Evolutionary conservation across 148 eudicot genomes (phyloP).

Genomic region (Linanthus parryae): DNA sequence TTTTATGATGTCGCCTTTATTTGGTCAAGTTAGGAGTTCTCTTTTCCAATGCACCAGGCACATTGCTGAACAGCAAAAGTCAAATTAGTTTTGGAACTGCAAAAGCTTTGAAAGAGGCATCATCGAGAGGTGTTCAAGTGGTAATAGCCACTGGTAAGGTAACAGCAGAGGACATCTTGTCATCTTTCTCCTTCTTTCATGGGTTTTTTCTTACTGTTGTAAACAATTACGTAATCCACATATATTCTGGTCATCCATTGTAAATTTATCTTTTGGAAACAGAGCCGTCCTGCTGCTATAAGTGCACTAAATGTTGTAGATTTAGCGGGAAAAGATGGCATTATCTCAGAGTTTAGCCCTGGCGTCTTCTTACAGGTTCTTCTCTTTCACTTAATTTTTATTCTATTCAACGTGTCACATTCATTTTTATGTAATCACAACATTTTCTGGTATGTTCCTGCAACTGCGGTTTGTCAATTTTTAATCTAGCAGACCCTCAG

Average conservation of each 20-base stretch:
- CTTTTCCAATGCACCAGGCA: conserved; percentile 32
- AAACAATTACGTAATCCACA: conserved; percentile 1
- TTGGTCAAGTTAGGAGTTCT: not conserved
- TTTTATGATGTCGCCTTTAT: not conserved
- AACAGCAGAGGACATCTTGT: conserved; percentile 14
- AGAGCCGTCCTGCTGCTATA: conserved; percentile 83
- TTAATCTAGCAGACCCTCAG: too few species aligned
- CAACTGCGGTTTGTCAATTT: not conserved
- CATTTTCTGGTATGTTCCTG: not conserved
- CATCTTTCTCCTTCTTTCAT: conserved; percentile 2
- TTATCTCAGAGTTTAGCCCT: conserved; percentile 68
- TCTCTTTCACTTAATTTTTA: conserved; percentile 4
- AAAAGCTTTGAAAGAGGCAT: conserved; percentile 78
- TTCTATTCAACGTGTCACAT: not conserved
- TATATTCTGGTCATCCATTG: not conserved
- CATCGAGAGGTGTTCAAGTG: conserved; percentile 82
- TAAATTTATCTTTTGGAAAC: conserved; percentile 12
- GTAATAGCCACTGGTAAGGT: conserved; percentile 96
- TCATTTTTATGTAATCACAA: not conserved
- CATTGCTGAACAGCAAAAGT: conserved; percentile 83
- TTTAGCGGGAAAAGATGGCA: conserved; percentile 73
- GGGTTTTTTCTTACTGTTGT: conserved; percentile 1
- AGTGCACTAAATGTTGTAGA: conserved; percentile 49
- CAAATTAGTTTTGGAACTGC: conserved; percentile 54
- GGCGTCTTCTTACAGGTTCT: conserved; percentile 91